Evolutionary conservation across 352 stramenopile species (phyloP), one percentile per base, ranked within the genome.

Genomic region (Phytopythium mirpurense): DNA sequence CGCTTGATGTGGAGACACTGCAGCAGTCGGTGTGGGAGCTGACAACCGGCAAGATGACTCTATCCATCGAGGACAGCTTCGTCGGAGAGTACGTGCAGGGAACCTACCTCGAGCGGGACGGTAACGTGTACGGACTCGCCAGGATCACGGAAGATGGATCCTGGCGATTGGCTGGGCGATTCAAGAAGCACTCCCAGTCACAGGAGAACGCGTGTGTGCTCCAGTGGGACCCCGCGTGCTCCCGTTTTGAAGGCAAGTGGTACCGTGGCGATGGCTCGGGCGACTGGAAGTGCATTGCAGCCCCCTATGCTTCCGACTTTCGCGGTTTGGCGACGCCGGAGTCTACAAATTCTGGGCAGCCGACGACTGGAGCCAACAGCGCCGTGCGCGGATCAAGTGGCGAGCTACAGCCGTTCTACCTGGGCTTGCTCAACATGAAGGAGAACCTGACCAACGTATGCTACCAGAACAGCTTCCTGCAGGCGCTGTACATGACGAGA

Each of bases 381-480:
- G 19, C 6, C 14, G 19, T 19, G 12, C 31, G 23, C 18, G 15
- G 41, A 34, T 34, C 24, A 34, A 47, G 41, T 21, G 65, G 56
- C 26, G 57, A 69, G 16, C 45, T 78, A 15, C 79, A 87, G 49
- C 85, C 83, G 18, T 94, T 83, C 49, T 93, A 94, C 53, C 74
- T 76, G 10, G 86, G 86, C 4, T 71, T 96, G 46, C 72, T 95
- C 41, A 96, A 96, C 62, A 95, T 94, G 86, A 86, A 93, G 65
- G 75, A 93, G 50, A 90, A 90, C 54, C 63, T 96, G 43, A 94
- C 83, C 7, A 96, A 96, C 40, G 83, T 96, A 0, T 96, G 86
- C 63, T 96, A 95, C 63, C 86, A 96, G 62, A 96, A 96, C 72
- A 93, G 81, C 47, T 94, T 95, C 40, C 47, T 96, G 16, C 86